Conservation (phyloP, 2,329 filamentous ascomycete species). For the Xylaria sp. region DNA sequence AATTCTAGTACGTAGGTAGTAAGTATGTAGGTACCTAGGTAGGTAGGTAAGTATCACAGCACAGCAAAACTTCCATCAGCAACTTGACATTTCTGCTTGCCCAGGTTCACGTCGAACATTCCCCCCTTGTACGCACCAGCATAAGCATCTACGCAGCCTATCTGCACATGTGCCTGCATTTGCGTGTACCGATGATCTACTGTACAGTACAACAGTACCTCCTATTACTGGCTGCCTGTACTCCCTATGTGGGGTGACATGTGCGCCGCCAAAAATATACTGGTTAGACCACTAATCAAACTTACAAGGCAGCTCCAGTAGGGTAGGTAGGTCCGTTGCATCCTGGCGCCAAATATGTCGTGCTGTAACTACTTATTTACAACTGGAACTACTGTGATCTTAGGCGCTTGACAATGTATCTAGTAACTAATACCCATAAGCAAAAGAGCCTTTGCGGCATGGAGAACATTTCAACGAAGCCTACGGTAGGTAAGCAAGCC, state of each 20-base stretch:
- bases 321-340: too few relatives aligned
- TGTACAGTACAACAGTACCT: not conserved
- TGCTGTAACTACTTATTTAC: too few relatives aligned
- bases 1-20: not conserved
- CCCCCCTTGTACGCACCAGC: conserved; percentile 10
- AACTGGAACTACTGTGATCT: too few relatives aligned
- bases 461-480: not conserved
- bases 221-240: not conserved
- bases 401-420: too few relatives aligned
- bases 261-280: not conserved
- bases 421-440: too few relatives aligned
- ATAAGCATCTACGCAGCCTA: not conserved
- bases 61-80: not conserved
- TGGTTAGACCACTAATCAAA: not conserved
- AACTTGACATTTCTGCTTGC: conserved; percentile 14
- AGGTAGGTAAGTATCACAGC: not conserved
- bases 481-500: not conserved
- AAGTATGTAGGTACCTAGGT: not conserved
- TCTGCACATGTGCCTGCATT: conserved; percentile 24
- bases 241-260: not conserved
- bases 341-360: too few relatives aligned
- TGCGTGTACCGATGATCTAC: conserved; percentile 4
- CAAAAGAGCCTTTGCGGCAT: too few relatives aligned
- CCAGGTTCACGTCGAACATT: not conserved
- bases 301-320: not conserved